Conservation (phyloP, 1,139 yeast genomes). For the Nadsonia starkeyi-henricii region DNA sequence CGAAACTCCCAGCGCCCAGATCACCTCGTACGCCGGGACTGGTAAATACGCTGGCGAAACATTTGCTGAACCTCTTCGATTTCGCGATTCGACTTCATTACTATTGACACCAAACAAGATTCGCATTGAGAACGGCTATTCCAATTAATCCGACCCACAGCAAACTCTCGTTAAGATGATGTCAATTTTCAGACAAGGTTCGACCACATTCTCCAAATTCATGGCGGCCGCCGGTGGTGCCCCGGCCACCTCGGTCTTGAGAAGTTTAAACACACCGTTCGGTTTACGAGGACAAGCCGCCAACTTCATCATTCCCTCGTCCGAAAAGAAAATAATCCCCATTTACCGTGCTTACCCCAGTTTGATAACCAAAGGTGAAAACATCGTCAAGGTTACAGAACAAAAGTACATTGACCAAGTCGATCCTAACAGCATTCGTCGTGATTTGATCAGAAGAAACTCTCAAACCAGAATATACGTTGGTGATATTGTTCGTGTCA, state of each 20-base stretch:
- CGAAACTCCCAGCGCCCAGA: background rate
- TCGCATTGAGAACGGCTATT: background rate
- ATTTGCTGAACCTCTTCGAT: background rate
- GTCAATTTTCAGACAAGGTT: background rate
- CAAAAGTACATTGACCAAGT: conserved; percentile 20
- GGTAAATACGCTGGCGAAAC: background rate
- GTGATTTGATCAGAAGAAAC: conserved; percentile 46
- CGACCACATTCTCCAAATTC: background rate
- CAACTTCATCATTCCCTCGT: background rate
- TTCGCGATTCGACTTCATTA: background rate
- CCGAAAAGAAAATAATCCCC: background rate
- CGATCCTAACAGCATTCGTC: conserved; percentile 65
- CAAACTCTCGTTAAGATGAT: background rate
- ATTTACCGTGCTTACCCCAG: background rate
- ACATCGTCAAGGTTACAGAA: background rate
- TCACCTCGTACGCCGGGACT: background rate
- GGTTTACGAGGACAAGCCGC: background rate
- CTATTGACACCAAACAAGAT: background rate
- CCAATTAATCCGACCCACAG: background rate
- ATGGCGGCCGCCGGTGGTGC: background rate
- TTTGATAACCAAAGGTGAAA: background rate
- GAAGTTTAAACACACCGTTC: background rate
- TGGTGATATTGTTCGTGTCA: conserved; percentile 71
- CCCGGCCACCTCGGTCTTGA: background rate
- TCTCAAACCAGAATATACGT: conserved; percentile 4